A percentile compares a stretch with the other conserved stretches of the same genome.
Evolutionary conservation across 1,139 yeast species (phyloP).

Genomic region (Yamadazyma dushanensis): DNA sequence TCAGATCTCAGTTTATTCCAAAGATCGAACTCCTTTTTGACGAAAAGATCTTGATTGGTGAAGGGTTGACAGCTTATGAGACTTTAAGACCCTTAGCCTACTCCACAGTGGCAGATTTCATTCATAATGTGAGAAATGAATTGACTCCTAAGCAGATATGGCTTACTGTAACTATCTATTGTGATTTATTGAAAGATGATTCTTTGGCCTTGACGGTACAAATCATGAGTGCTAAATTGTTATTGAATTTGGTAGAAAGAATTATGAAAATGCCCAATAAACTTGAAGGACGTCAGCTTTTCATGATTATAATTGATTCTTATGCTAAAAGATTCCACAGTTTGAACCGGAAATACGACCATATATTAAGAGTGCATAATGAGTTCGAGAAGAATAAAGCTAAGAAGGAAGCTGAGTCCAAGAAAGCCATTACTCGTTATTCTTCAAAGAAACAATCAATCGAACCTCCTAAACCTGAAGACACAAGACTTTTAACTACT

Average conservation of each 20-base stretch:
- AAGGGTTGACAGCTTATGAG: slow-evolving; percentile 88
- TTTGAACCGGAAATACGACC: slow-evolving; percentile 68
- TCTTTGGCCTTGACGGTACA: slow-evolving; percentile 88
- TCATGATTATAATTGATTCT: slow-evolving; percentile 81
- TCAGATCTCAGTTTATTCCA: slow-evolving; percentile 78
- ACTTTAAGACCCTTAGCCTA: slow-evolving; percentile 89
- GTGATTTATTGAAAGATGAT: slow-evolving; percentile 78
- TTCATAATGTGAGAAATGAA: slow-evolving; percentile 88
- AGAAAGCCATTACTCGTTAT: slow-evolving; percentile 43
- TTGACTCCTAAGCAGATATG: slow-evolving; percentile 82
- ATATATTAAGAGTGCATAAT: slow-evolving; percentile 63
- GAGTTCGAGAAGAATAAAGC: slow-evolving; percentile 47
- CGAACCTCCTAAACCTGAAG: neutral
- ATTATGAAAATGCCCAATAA: slow-evolving; percentile 82
- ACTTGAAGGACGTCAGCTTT: slow-evolving; percentile 80
- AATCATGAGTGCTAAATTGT: slow-evolving; percentile 92
- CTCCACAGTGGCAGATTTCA: slow-evolving; percentile 93
- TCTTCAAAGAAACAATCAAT: slow-evolving; percentile 24
- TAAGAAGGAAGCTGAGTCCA: slow-evolving; percentile 44
- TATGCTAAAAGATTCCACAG: slow-evolving; percentile 82
- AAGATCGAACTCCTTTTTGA: slow-evolving; percentile 83
- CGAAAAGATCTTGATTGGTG: slow-evolving; percentile 86
- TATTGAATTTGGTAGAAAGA: slow-evolving; percentile 84
- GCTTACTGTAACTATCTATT: slow-evolving; percentile 83
- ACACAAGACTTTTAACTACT: slow-evolving; percentile 2